A percentile compares a stretch with the other conserved stretches of the same genome.
Conservation (phyloP, 352 stramenopile species). For the Pythium apleroticum region DNA sequence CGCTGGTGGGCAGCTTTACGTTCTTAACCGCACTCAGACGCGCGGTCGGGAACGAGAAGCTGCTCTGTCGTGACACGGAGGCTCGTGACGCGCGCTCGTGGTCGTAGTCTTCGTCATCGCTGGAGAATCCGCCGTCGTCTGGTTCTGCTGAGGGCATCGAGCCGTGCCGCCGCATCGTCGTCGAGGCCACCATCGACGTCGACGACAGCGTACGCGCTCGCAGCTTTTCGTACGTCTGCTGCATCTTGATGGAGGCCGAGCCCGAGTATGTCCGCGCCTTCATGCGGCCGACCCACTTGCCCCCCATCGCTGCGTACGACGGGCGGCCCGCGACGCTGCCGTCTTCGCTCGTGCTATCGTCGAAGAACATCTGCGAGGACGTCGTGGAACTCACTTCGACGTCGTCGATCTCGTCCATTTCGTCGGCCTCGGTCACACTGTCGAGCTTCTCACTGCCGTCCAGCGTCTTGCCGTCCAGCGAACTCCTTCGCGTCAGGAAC, state of each 20-base stretch:
- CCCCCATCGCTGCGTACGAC: constrained; percentile 20
- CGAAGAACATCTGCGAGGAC: constrained; percentile 9
- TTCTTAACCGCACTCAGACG: constrained; percentile 36
- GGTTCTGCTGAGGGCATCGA: constrained; percentile 5
- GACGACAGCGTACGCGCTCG: constrained; percentile 36
- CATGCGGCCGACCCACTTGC: constrained; percentile 25
- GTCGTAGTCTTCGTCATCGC: constrained; percentile 54
- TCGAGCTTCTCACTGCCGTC: constrained; percentile 8
- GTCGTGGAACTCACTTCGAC: constrained; percentile 17
- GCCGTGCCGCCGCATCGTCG: background rate
- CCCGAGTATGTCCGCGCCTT: constrained; percentile 49
- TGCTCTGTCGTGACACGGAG: constrained; percentile 32
- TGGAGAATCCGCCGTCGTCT: constrained; percentile 61
- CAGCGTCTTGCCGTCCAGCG: background rate
- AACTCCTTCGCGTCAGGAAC: constrained; percentile 1
- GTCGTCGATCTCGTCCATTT: constrained; percentile 14
- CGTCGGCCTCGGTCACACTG: constrained; percentile 25
- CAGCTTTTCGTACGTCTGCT: constrained; percentile 30
- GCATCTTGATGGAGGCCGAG: constrained; percentile 26
- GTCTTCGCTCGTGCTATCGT: constrained; percentile 20
- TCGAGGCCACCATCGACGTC: constrained; percentile 14
- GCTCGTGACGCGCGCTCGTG: constrained; percentile 29
- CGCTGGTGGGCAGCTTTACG: constrained; percentile 28
- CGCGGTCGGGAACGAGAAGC: constrained; percentile 25
- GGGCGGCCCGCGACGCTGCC: background rate